These are phyloP conservation scores for Zygnema circumcarinatum DNA, from an alignment of 139 green algal species.

Conservation along the genomic window DNA sequence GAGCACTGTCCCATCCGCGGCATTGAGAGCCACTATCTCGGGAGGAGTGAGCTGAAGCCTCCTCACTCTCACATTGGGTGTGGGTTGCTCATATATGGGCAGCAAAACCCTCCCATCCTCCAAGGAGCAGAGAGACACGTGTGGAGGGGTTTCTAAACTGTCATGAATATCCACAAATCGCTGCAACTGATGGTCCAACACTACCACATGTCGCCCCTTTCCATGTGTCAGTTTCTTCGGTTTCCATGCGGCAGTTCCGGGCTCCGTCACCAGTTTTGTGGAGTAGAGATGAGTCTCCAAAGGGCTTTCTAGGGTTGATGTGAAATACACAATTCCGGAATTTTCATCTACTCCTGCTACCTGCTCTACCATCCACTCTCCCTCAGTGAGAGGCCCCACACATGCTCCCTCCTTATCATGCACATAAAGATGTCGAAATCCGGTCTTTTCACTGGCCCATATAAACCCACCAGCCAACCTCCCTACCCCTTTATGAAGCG, in stretches of 20 bases:
- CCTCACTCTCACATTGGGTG: slow-evolving; percentile 34
- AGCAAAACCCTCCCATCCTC: slow-evolving; percentile 35
- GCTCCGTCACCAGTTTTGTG: slow-evolving; percentile 13
- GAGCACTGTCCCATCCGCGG: not conserved
- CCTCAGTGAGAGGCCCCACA: slow-evolving; percentile 50
- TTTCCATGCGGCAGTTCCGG: not conserved
- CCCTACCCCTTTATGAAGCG: slow-evolving; percentile 30
- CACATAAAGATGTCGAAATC: slow-evolving; percentile 65
- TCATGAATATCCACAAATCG: slow-evolving; percentile 63
- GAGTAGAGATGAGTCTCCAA: slow-evolving; percentile 66
- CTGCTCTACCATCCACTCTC: slow-evolving; percentile 64
- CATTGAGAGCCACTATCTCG: slow-evolving; percentile 32
- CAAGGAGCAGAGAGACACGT: slow-evolving; percentile 51
- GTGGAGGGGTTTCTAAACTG: slow-evolving; percentile 40
- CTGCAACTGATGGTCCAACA: slow-evolving; percentile 59
- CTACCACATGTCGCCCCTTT: slow-evolving; percentile 58
- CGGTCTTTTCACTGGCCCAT: slow-evolving; percentile 62
- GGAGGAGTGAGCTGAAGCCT: slow-evolving; percentile 43
- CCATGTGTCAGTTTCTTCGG: slow-evolving; percentile 46
- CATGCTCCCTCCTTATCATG: slow-evolving; percentile 36
- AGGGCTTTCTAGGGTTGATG: slow-evolving; percentile 31
- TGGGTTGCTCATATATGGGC: slow-evolving; percentile 50
- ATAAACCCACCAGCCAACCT: slow-evolving; percentile 56
- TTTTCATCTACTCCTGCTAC: slow-evolving; percentile 62
- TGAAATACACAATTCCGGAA: slow-evolving; percentile 63